Base-by-base conservation (phyloP, 352 stramenopile species). In the Aphanomyces cochlioides region DNA sequence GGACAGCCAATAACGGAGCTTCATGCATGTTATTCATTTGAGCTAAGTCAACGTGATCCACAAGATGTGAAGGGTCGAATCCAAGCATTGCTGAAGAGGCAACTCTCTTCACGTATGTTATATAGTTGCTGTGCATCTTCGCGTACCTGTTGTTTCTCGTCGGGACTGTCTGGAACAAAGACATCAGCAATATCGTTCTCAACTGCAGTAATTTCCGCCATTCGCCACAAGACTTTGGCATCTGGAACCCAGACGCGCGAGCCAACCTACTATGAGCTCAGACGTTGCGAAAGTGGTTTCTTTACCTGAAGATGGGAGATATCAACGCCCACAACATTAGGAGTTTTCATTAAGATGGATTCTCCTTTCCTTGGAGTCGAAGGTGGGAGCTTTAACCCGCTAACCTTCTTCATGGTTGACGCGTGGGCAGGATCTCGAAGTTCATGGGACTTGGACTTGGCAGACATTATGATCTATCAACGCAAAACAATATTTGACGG, bases 21-120 rank as follows among this genome's bases (percentile, higher is more conserved):
- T 95, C 88, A 76, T 96, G 87, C 82, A 96, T 85, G 70, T 95
- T 93, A 76, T 96, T 96, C 85, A 96, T 95, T 38, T 88, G 77
- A 17, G 88, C 89, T 19, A 95, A 80, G 71, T 96, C 88, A 4
- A 90, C 76, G 47, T 93, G 85, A 67, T 96, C 84, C 54, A 92
- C 77, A 66, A 93, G 82, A 65, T 96, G 88, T 45, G 85, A 90
- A 47, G 87, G 77, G 57, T 96, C 89, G 50, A 92, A 93, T 19
- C 83, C 86, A 12, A 70, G 64, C 64, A 70, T 70, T 7, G 48
- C 47, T 1, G 64, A 48, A 19, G 64, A 15, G 5, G 54, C 37
- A 7, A 70, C 64, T 41, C 28, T 47, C 64, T 70, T 36, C 47
- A 43, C 10, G 15, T 13, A 58, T 41, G 38, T 38, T 34, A 38